Base-by-base conservation (phyloP, 176 grass and related monocot genomes). In the Saccharum spontaneum region DNA sequence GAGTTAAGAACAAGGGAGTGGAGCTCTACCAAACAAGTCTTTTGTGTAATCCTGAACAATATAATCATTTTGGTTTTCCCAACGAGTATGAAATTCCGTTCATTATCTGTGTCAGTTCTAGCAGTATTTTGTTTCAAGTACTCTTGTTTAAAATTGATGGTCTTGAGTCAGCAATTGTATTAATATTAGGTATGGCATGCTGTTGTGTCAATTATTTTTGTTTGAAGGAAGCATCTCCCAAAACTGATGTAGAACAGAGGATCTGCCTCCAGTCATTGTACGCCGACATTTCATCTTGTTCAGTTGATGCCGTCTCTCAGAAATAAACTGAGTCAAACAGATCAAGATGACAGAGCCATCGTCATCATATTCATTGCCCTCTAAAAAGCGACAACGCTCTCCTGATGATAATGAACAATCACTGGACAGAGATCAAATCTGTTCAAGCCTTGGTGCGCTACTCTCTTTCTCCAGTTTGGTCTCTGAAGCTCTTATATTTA, bases 301-400 rank as follows among this genome's bases (percentile, higher is more conserved):
- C 10, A 28, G 74, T 28, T 43, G 8, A 44, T 78, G 15, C n/a
- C 54, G 73, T 78, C 73, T 31, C 22, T 48, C 38, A 80, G 31
- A 86, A 23, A 31, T 60, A n/a, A 10, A 67, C 9, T 12, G 6
- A 82, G 12, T 40, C 1, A 70, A 18, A 18, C 4, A 80, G 36
- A 77, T 50, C 1, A 18, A 14, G 64, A 81, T 88, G 90, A 68
- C 73, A 36, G 79, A 89, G 61, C 71, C 77, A 76, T 89, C 78
- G 2, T 50, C 83, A 34, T 76, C 77, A 1, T 77, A 40, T 80
- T 54, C 81, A 57, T 69, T 45, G 57, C 50, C 82, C 2, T 71
- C 82, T 60, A 85, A 45, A 73, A 89, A 89, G 70, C 63, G 88
- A 16, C 17, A 71, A 50, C 71, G 40, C 71, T 81, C 79, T 44